Base-by-base conservation (phyloP, 768 basidiomycete species). In the Russula ochroleuca region DNA sequence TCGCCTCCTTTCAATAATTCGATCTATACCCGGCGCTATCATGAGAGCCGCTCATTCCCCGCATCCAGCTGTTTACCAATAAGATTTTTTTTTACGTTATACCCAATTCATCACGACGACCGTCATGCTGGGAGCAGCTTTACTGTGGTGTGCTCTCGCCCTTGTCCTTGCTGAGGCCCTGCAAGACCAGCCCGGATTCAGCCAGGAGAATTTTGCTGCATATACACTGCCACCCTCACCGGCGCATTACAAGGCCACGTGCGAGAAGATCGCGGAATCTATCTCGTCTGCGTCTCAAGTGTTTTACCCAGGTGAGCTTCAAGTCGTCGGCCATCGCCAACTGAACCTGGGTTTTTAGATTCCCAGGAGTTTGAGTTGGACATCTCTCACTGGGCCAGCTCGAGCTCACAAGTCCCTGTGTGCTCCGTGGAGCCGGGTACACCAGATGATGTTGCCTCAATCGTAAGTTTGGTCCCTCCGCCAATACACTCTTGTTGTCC, bases 401-500 rank as follows among this genome's bases (percentile, higher is more conserved):
- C 68, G 5, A 67, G 66, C 50, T 59, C 57, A 10, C 52, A 67
- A 51, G 45, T 56, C 5, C 38, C 68, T 5, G 45, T 48, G 1
- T 69, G 68, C 53, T 62, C 65, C 5, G 66, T 69, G 4, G 66
- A 67, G n/a, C 68, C 68, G 1, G 68, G 60, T 2, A 64, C 63
- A 2, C 40, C 63, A 13, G 40, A 14, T 14, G 68, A 69, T 49
- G 52, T 69, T 35, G 62, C 60, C 37, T 10, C 17, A 13, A 63
- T 69, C 51, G 67, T 64, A 41, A 38, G 53, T n/a, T 14, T 3
- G 8, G 15, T 41, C 7, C n/a, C 25, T 21, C 11, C 21, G 10
- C 15, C 33, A 25, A 43, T 13, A 8, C 11, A 40, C 8, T 7
- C 23, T 2, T 4, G 14, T 10, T 11, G 17, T 7, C 28, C 5